Base-by-base conservation (phyloP, 768 basidiomycete genomes). In the Gloeopeniophorella convolvens region DNA sequence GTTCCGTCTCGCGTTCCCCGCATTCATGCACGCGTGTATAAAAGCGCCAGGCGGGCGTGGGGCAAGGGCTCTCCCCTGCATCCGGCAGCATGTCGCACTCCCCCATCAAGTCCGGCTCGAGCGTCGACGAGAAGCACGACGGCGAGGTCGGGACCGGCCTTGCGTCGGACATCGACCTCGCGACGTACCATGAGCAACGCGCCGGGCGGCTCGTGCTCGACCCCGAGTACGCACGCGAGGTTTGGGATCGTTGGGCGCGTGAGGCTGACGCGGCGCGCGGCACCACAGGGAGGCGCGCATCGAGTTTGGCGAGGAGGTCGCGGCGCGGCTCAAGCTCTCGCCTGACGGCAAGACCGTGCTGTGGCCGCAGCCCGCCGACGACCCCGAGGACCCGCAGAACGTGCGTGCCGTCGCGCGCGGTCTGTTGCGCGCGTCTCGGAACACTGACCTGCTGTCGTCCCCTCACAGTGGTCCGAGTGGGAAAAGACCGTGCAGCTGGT, bases 361-460 rank as follows among this genome's bases (percentile, higher is more conserved):
- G 0, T 85, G 82, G 80, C 83, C 83, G 16, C 83, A 85, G 58
- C 82, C 83, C 1, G 72, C 75, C 1, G 77, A 83, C 56, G 72
- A 78, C 37, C 72, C 74, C 0, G 67, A 74, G 16, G 82, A 85
- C 58, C 83, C 82, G 15, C 81, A 83, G 65, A 83, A 82, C 57
- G 77, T 75, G 35, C 44, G 70, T 62, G 20, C 23, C 18, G 15
- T 20, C 39, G 20, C 12, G 5, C n/a, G n/a, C n/a, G n/a, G n/a
- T n/a, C n/a, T 9, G 42, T 23, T 20, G 34, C 49, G 5, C 26
- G 5, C 27, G 15, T n/a, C n/a, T n/a, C n/a, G n/a, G n/a, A 11
- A 20, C n/a, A n/a, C 30, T 24, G 33, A 24, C 5, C 9, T n/a
- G n/a, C n/a, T n/a, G 57, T n/a, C 59, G 62, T n/a, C n/a, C 37